A percentile compares a stretch with the other conserved stretches of the same genome.
Conservation (phyloP, 495 filamentous ascomycete genomes). For the Chaetomium cochliodes region DNA sequence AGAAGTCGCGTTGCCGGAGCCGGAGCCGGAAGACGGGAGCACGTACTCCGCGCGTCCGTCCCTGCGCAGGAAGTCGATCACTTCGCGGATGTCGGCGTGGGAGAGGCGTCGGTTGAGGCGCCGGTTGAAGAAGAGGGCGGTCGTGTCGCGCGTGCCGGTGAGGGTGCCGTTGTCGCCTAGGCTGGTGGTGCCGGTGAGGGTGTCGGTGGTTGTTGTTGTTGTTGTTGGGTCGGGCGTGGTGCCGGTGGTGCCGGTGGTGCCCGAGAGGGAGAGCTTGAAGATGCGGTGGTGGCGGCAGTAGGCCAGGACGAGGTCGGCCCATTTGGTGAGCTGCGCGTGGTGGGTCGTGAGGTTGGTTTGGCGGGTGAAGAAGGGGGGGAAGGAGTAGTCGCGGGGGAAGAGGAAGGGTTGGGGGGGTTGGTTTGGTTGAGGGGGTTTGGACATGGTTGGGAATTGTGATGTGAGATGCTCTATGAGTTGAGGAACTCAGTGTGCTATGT, state of each 20-base stretch:
- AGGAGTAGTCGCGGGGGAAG: constrained; percentile 58
- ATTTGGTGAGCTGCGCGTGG: constrained; percentile 74
- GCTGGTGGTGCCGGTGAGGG: not conserved
- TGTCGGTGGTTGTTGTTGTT: not conserved
- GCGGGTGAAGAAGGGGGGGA: constrained; percentile 73
- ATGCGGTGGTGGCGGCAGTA: constrained; percentile 77
- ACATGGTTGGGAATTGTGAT: not conserved
- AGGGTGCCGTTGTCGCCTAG: not conserved
- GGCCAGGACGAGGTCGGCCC: constrained; percentile 77
- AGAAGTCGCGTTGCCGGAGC: not conserved
- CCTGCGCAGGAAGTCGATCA: constrained; percentile 71
- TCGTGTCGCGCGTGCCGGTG: constrained; percentile 17
- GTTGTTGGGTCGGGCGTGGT: constrained; percentile 2
- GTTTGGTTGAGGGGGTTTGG: not conserved
- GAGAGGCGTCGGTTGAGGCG: constrained; percentile 55
- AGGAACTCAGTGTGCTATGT: too few relatives aligned
- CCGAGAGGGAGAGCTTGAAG: constrained; percentile 65
- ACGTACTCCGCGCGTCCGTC: constrained; percentile 72
- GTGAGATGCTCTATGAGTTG: too few relatives aligned
- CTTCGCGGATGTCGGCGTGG: constrained; percentile 59
- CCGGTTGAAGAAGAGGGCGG: constrained; percentile 55
- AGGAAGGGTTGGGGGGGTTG: constrained; percentile 32
- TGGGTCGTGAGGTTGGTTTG: constrained; percentile 77
- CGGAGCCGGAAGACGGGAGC: too few relatives aligned
- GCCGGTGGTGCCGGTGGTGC: constrained; percentile 27